Evolutionary conservation across 768 basidiomycete genomes (phyloP).

Genomic region (Kwoniella botswanensis): DNA sequence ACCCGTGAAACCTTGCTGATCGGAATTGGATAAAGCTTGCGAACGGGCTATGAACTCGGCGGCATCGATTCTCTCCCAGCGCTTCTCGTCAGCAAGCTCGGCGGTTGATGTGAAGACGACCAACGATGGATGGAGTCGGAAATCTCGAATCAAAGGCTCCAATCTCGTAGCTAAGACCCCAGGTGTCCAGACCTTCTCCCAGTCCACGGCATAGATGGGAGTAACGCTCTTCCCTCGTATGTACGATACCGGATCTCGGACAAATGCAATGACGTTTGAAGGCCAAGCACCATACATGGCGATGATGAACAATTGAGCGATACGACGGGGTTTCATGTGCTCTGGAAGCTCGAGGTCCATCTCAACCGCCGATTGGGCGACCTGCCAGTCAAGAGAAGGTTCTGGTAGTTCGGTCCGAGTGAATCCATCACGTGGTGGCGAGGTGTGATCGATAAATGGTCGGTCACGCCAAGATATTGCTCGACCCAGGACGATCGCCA

Average conservation of each 20-base stretch:
- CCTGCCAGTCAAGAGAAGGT: slow-evolving; percentile 29
- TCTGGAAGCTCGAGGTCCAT: slow-evolving; percentile 44
- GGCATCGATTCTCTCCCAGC: slow-evolving; percentile 66
- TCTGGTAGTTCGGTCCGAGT: slow-evolving; percentile 38
- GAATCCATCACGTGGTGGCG: slow-evolving; percentile 70
- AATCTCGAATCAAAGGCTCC: slow-evolving; percentile 67
- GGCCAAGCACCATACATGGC: slow-evolving; percentile 85
- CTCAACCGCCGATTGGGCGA: slow-evolving; percentile 29
- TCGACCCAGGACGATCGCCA: slow-evolving; percentile 52
- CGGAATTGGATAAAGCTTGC: slow-evolving; percentile 33
- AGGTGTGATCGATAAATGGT: slow-evolving; percentile 58
- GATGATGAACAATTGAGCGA: slow-evolving; percentile 39
- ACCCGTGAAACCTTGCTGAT: slow-evolving; percentile 12
- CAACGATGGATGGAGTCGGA: slow-evolving; percentile 74
- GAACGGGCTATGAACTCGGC: slow-evolving; percentile 41
- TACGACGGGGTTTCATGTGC: slow-evolving; percentile 37
- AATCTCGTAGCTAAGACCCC: slow-evolving; percentile 69
- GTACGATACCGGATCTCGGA: slow-evolving; percentile 72
- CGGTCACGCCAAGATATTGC: slow-evolving; percentile 54
- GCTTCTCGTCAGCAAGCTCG: slow-evolving; percentile 69
- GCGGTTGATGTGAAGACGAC: slow-evolving; percentile 69
- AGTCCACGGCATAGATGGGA: slow-evolving; percentile 71
- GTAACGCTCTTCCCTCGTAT: slow-evolving; percentile 64
- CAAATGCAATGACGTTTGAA: slow-evolving; percentile 80
- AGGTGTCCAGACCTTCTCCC: slow-evolving; percentile 73